phyloP scores from a whole-genome alignment of 345 rosid species.

The Physaria fendleri region DNA sequence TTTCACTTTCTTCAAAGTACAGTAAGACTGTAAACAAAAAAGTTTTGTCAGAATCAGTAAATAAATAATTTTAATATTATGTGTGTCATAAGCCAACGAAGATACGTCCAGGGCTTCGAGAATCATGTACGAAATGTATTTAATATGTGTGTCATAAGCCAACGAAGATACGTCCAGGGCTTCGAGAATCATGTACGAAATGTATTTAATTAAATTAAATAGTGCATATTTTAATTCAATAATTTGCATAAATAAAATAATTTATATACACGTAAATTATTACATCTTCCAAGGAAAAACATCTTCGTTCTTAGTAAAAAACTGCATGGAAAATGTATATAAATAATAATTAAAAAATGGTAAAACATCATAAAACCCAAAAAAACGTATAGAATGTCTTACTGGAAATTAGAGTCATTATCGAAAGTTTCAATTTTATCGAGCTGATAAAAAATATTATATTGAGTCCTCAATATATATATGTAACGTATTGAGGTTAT shows the following conservation, averaged over 20 bases:
- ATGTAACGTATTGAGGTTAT: not conserved
- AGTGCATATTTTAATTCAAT: no score
- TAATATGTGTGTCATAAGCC: slow-evolving; percentile 17
- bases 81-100: slow-evolving; percentile 20
- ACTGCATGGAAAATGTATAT: slow-evolving; percentile 7
- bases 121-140: slow-evolving; percentile 16
- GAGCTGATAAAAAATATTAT: slow-evolving; percentile 4
- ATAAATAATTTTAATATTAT: not conserved
- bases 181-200: slow-evolving; percentile 16
- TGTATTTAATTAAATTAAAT: no score
- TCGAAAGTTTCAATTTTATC: slow-evolving; percentile 4
- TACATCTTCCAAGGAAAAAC: slow-evolving; percentile 21
- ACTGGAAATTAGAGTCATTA: slow-evolving; percentile 22
- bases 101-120: slow-evolving; percentile 13
- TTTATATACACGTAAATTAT: not conserved
- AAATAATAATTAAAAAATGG: not conserved
- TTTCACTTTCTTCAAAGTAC: slow-evolving; percentile 12
- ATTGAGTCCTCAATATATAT: not conserved
- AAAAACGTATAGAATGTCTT: slow-evolving; percentile 33
- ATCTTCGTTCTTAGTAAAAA: slow-evolving; percentile 4
- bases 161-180: slow-evolving; percentile 21
- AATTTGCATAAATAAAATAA: not conserved
- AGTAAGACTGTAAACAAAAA: not conserved
- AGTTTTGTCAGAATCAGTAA: not conserved
- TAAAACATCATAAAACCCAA: slow-evolving; percentile 16